These are phyloP conservation scores for Epicoccum nigrum DNA, from an alignment of 2,329 filamentous ascomycete species.

Conservation along the genomic window DNA sequence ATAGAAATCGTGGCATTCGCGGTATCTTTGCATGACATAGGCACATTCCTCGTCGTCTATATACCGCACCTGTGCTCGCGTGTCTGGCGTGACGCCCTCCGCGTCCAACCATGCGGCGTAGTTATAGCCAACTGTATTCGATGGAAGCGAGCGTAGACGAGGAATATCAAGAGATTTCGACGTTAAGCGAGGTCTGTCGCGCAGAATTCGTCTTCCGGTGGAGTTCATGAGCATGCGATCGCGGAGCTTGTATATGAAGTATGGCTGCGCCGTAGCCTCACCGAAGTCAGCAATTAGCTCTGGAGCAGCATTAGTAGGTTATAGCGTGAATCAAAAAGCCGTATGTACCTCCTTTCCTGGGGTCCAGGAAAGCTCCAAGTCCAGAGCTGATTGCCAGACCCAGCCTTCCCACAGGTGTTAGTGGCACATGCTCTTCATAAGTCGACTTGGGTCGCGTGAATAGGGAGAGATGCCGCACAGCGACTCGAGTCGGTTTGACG, in stretches of 20 bases:
- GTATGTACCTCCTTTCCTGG: constrained; percentile 72
- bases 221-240: constrained; percentile 85
- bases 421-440: constrained; percentile 90
- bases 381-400: constrained; percentile 70
- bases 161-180: constrained; percentile 72
- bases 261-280: constrained; percentile 91
- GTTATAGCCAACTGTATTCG: constrained; percentile 76
- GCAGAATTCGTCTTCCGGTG: constrained; percentile 88
- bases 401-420: constrained; percentile 77
- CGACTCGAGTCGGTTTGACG: background rate
- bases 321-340: background rate
- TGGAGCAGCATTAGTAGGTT: constrained; percentile 38
- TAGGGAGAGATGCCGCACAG: constrained; percentile 70
- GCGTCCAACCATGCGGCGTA: constrained; percentile 93
- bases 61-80: constrained; percentile 79
- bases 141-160: constrained; percentile 72
- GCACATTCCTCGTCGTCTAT: constrained; percentile 95
- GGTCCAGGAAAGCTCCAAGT: constrained; percentile 69
- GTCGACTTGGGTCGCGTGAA: constrained; percentile 84
- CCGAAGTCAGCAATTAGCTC: constrained; percentile 95
- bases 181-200: constrained; percentile 85
- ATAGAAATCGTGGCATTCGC: constrained; percentile 97
- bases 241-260: constrained; percentile 91
- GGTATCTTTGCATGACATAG: constrained; percentile 98
- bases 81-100: constrained; percentile 92